Evolutionary conservation across 2,329 filamentous ascomycete species (phyloP), one percentile per base, ranked within the genome.

Genomic region (Botryotinia globosa): DNA sequence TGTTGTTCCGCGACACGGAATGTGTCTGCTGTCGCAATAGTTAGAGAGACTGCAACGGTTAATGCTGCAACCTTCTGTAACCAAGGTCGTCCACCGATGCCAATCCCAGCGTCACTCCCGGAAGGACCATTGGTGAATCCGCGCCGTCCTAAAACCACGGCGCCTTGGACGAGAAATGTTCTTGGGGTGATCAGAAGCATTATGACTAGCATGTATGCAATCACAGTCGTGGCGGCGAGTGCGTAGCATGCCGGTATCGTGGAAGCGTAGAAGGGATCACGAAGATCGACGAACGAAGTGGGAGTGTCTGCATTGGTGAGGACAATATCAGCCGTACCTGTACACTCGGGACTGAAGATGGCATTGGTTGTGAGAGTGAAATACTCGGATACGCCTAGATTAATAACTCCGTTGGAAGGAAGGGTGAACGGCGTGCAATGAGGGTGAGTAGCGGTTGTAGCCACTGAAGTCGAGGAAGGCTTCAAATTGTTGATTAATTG

Each of bases 161-260:
- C 89, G 34, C 94, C 93, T 71, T 94, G 94, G 73, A 97, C 90
- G 75, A 97, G 90, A 81, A 96, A 97, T 5, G 96, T 97, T 69
- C 95, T 90, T n/a, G 95, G 95, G 0, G 91, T 94, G 79, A 98
- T 85, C 74, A 98, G 86, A n/a, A 95, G 94, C 87, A 98, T 90
- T 78, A 98, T 88, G 76, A 97, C 91, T 77, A 94, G 88, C 85
- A 93, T 86, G 84, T 97, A 92, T 68, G 97, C 92, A 83, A 97
- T 97, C 79, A 94, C 84, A 0, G 94, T 98, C 29, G 94, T 94
- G 25, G 94, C 93, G 72, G 94, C 94, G 71, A 98, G 92, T 63
- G 94, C 94, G 80, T 98, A 99, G 78, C 93, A 92, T 82, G 97
- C 94, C 22, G 96, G 95, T 62, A 96, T 95, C 32, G 93, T 94